Evolutionary conservation across 208 protist genomes (phyloP), one percentile per base, ranked within the genome.

Genomic region (Leishmania tarentolae): DNA sequence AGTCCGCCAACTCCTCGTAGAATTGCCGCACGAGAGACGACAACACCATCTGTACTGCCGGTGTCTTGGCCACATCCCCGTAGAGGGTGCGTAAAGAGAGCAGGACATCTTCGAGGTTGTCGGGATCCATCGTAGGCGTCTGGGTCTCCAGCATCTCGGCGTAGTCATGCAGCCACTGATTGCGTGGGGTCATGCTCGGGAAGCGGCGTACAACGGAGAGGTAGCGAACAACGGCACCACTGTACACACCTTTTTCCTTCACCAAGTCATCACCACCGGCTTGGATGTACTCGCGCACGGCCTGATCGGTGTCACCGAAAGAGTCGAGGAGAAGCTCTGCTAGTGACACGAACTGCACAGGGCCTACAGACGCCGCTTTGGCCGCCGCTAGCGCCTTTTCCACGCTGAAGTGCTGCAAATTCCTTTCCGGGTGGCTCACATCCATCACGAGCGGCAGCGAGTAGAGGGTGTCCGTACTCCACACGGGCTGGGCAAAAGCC

Each of bases 291-390:
- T 71, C 65, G 13, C 74, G 72, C 47, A 97, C 90, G 15, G 79
- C 82, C 21, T 68, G 86, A 46, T 94, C 90, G 0, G 73, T 73
- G 50, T 87, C 87, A 4, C 88, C 89, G 83, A 95, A 95, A 19
- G 89, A 80, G 57, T 82, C 63, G 35, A 85, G 78, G 24, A 95
- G 87, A 42, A 95, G 86, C 68, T 95, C 90, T 42, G 88, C 86
- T 3, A 97, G 81, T 1, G 85, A 90, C n/a, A 94, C 90, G 76
- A 95, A 97, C 80, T 92, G 91, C 71, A 89, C 88, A 0, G 94
- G 90, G 19, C 87, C 92, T 17, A 95, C 86, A 19, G 92, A 89
- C 35, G 87, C 85, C 15, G 85, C 69, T 71, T 91, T 86, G 3
- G 92, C 92, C 2, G 88, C 91, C 73, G 84, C 85, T 52, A 97